Evolutionary conservation across 2,329 filamentous ascomycete species (phyloP).

Genomic region (Onygena corvina): DNA sequence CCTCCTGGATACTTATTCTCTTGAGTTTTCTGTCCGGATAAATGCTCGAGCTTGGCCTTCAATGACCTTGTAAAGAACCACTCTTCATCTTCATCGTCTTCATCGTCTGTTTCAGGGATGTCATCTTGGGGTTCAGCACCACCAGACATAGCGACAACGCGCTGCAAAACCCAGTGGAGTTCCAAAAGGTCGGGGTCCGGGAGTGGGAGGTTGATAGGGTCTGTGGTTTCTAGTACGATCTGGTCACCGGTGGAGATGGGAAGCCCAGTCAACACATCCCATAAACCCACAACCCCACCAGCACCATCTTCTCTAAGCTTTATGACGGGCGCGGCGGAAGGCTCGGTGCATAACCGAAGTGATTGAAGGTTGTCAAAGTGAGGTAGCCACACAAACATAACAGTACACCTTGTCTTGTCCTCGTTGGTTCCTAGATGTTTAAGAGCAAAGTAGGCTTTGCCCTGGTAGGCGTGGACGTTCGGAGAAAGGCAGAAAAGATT

Average conservation of each 20-base stretch:
- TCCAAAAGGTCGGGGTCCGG: conserved; percentile 8
- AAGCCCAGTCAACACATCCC: conserved; percentile 1
- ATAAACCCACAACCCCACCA: conserved; percentile 2
- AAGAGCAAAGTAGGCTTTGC: conserved; percentile 9
- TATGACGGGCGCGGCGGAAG: background rate
- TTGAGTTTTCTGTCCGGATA: too few species aligned
- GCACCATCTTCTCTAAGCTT: background rate
- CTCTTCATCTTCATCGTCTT: conserved; percentile 11
- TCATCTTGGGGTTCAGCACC: conserved; percentile 4
- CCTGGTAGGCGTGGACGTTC: conserved; percentile 7
- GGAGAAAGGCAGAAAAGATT: conserved; percentile 12
- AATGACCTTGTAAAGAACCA: too few species aligned
- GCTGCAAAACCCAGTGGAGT: conserved; percentile 11
- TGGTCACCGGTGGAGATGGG: background rate
- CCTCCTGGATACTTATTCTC: too few species aligned
- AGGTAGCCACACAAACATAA: conserved; percentile 11
- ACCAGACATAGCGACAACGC: conserved; percentile 8
- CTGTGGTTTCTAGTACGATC: conserved; percentile 5
- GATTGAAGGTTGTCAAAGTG: background rate
- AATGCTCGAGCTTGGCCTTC: too few species aligned
- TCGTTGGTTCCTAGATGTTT: conserved; percentile 1
- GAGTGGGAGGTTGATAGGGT: conserved; percentile 7
- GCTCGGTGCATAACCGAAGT: background rate
- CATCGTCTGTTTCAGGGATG: conserved; percentile 7
- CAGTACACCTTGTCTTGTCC: background rate